Percentiles rank a stretch among this genome's conserved stretches.
phyloP scores from a whole-genome alignment of 345 rosid genomes.

The Sisymbrium altissimum region DNA sequence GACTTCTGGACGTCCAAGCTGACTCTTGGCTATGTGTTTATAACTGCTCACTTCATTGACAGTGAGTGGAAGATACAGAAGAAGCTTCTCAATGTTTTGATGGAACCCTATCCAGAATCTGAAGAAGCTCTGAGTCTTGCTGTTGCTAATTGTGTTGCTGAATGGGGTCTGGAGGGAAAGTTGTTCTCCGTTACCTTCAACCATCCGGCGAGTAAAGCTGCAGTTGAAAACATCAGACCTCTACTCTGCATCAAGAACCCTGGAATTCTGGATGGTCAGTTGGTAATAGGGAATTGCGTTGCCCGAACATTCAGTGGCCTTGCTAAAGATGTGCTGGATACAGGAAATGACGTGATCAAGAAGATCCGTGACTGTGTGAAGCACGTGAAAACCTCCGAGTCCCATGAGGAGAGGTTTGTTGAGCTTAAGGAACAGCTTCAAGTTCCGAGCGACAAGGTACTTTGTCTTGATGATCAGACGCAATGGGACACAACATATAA shows the following conservation, averaged over 20 bases:
- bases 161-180: slow-evolving; percentile 81
- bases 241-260: slow-evolving; percentile 68
- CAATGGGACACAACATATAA: slow-evolving; percentile 80
- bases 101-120: slow-evolving; percentile 83
- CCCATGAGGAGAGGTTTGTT: slow-evolving; percentile 77
- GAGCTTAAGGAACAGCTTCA: slow-evolving; percentile 88
- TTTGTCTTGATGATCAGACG: slow-evolving; percentile 60
- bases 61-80: slow-evolving; percentile 74
- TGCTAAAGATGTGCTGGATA: slow-evolving; percentile 56
- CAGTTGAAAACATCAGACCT: slow-evolving; percentile 60
- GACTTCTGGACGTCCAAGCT: slow-evolving; percentile 75
- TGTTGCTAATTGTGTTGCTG: slow-evolving; percentile 74
- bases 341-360: slow-evolving; percentile 53
- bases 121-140: slow-evolving; percentile 69
- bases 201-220: slow-evolving; percentile 51
- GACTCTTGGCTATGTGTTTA: slow-evolving; percentile 66
- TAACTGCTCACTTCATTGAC: slow-evolving; percentile 78
- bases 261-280: slow-evolving; percentile 70
- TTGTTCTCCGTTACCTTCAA: slow-evolving; percentile 69
- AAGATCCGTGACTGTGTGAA: slow-evolving; percentile 78
- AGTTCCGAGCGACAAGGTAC: slow-evolving; percentile 66
- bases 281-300: slow-evolving; percentile 66
- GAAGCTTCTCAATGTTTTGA: slow-evolving; percentile 75
- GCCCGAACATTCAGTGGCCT: slow-evolving; percentile 53
- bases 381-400: slow-evolving; percentile 76